Evolutionary conservation across 73 alveolate genomes (phyloP), one percentile per base, ranked within the genome.

Genomic region (Symbiodinium pilosum): DNA sequence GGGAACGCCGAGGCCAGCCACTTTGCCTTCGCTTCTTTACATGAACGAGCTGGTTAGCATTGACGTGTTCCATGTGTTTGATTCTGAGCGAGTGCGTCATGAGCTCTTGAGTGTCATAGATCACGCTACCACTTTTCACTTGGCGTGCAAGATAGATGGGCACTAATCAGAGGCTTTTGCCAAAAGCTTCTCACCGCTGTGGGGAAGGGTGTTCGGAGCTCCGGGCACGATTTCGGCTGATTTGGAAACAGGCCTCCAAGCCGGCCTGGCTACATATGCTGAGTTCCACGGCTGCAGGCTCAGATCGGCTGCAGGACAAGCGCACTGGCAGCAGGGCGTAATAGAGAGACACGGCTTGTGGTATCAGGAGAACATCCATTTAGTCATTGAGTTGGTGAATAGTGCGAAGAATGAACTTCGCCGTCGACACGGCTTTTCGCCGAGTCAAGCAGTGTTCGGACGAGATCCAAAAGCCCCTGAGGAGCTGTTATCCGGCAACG

Each of bases 381-480:
- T 18, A n/a, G 69, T 84, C 36, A 24, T 21, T 14, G 42, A 42
- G 2, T 69, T 73, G 1, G 92, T 84, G 30, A 84, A 56, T 30
- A 56, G 56, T 32, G 92, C 92, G 3, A 34, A 56, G 36, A 84
- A 84, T 56, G 34, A 52, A 2, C 47, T 84, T 2, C 42, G 92
- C 3, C 18, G 56, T 12, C 21, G 41, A 12, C 36, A 38, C 24
- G 92, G 92, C 0, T 84, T 84, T 43, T 84, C 92, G 0, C 92
- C 92, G n/a, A 84, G 73, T 26, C 92, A 84, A 21, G 34, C 73
- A 26, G 92, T 84, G 14, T 84, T 84, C 34, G 92, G 92, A 0
- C 56, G 56, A 4, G 92, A 84, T 32, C 56, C 43, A 21, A 42
- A 43, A 1, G n/a, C 73, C n/a, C n/a, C 42, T 1, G 56, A 56